These are phyloP conservation scores for Chaetomium tenue DNA, from an alignment of 495 filamentous ascomycete species.

Conservation along the genomic window DNA sequence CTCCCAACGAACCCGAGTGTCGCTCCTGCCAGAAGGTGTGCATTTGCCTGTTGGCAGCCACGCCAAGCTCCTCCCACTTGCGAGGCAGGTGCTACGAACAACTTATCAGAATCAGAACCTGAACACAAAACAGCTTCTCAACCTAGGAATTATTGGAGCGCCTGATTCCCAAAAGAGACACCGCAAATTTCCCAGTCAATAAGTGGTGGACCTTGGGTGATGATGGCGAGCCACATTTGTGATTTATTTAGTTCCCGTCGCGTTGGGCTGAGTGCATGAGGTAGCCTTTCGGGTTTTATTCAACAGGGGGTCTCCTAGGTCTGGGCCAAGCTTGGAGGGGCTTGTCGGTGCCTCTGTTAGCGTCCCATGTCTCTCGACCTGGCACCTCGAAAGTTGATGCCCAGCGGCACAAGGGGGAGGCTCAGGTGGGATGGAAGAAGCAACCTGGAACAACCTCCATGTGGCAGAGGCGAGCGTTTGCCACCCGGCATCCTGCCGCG, in stretches of 20 bases:
- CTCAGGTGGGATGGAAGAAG: neutral
- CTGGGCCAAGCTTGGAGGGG: constrained; percentile 7
- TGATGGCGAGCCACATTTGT: constrained; percentile 22
- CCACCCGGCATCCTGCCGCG: neutral
- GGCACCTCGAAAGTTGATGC: neutral
- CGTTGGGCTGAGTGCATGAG: constrained; percentile 35
- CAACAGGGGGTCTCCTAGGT: constrained; percentile 17
- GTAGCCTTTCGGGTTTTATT: constrained; percentile 24
- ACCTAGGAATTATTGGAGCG: constrained; percentile 22
- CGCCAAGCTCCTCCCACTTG: too few species aligned
- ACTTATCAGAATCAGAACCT: neutral
- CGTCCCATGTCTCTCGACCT: neutral
- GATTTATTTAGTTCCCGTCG: constrained; percentile 37
- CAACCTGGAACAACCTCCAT: neutral
- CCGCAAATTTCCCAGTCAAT: constrained; percentile 35
- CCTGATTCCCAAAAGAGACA: constrained; percentile 26
- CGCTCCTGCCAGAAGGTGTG: too few species aligned
- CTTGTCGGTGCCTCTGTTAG: constrained; percentile 8
- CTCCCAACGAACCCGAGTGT: too few species aligned
- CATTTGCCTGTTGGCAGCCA: too few species aligned
- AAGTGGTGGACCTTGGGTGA: constrained; percentile 27
- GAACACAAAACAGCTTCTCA: constrained; percentile 2
- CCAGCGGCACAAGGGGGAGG: neutral
- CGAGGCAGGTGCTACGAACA: neutral
- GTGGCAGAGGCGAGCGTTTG: too few species aligned